Evolutionary conservation across 352 stramenopile genomes (phyloP).

Genomic region (Thalassiosira mediterranea): DNA sequence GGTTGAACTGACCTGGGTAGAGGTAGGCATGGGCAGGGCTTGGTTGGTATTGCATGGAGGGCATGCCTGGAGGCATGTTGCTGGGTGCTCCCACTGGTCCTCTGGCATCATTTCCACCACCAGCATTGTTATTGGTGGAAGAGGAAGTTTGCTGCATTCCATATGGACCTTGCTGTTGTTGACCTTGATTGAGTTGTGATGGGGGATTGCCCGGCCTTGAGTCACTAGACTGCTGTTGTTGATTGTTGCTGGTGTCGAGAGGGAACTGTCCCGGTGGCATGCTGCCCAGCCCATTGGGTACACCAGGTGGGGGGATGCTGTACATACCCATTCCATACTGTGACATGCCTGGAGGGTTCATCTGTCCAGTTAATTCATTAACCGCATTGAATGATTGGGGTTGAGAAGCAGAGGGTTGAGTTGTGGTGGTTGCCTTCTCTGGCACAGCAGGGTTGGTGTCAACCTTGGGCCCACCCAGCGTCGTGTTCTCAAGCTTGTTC

Average conservation of each 20-base stretch:
- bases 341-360: constrained; percentile 46
- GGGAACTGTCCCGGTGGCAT: constrained; percentile 52
- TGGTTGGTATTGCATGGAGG: constrained; percentile 58
- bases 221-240: constrained; percentile 6
- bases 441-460: constrained; percentile 22
- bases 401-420: constrained; percentile 30
- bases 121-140: constrained; percentile 15
- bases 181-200: constrained; percentile 25
- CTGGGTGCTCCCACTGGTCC: constrained; percentile 2
- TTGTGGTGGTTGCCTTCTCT: constrained; percentile 12
- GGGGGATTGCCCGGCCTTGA: constrained; percentile 16
- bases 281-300: constrained; percentile 39
- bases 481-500: constrained; percentile 73
- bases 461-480: constrained; percentile 30
- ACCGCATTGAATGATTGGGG: constrained; percentile 38
- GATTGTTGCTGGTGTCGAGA: constrained; percentile 6
- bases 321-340: constrained; percentile 61
- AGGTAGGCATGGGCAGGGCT: constrained; percentile 68
- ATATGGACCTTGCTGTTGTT: constrained; percentile 42
- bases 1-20: constrained; percentile 57
- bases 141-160: constrained; percentile 43
- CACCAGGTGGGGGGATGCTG: constrained; percentile 32
- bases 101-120: constrained; percentile 23
- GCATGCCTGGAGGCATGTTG: constrained; percentile 63
- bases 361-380: constrained; percentile 33